These are phyloP conservation scores for Aegilops bicornis DNA, from an alignment of 176 grass and related monocot species.

Conservation along the genomic window DNA sequence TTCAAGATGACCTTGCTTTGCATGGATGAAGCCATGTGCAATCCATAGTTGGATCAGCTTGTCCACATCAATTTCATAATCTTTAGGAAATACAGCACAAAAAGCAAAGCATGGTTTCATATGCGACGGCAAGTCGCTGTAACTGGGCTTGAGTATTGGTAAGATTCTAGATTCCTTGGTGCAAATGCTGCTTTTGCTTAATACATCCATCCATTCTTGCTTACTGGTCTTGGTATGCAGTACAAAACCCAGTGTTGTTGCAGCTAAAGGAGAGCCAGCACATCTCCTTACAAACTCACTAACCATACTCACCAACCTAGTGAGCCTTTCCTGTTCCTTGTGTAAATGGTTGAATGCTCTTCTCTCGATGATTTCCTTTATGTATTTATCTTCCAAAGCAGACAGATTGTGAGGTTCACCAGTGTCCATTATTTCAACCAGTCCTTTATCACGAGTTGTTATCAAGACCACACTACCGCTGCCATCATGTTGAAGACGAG, in stretches of 20 bases:
- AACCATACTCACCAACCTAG: background rate
- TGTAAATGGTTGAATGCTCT: background rate
- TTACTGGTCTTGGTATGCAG: background rate
- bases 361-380: background rate
- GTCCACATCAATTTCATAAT: too few relatives aligned
- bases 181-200: background rate
- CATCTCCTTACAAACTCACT: background rate
- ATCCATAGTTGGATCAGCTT: too few relatives aligned
- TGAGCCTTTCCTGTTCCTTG: background rate
- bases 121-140: background rate
- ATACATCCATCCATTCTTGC: conserved; percentile 3
- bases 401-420: background rate
- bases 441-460: background rate
- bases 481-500: background rate
- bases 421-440: background rate
- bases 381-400: background rate
- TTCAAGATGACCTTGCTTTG: too few relatives aligned
- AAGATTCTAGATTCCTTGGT: background rate
- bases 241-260: background rate
- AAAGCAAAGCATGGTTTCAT: background rate
- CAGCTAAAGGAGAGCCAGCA: conserved; percentile 18
- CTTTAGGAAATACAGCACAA: background rate
- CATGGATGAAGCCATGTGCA: too few relatives aligned
- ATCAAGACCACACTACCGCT: background rate
- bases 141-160: conserved; percentile 10